A percentile compares a stretch with the other conserved stretches of the same genome.
These are phyloP conservation scores for Sporisorium reilianum DNA, from an alignment of 1,284 basidiomycete genomes.

Conservation along the genomic window DNA sequence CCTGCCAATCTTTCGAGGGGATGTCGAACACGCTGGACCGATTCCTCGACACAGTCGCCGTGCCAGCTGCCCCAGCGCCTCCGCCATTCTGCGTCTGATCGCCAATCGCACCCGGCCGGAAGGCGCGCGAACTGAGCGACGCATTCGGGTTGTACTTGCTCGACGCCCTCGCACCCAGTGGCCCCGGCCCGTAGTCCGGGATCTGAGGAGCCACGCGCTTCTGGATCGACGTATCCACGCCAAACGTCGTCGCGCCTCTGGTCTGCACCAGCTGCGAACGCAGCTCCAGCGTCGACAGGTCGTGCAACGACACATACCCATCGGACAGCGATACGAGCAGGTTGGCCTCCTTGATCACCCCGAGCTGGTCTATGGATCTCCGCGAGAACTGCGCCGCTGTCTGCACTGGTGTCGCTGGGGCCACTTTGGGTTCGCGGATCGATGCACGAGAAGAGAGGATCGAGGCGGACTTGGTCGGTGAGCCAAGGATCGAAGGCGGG, in stretches of 20 bases:
- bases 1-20: constrained; percentile 45
- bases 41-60: constrained; percentile 27
- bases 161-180: constrained; percentile 37
- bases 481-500: constrained; percentile 12
- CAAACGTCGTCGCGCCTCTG: constrained; percentile 84
- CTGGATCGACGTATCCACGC: constrained; percentile 76
- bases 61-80: neutral
- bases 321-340: constrained; percentile 85
- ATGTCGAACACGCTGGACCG: constrained; percentile 34
- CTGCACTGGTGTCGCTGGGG: constrained; percentile 30
- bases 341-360: constrained; percentile 83
- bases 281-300: constrained; percentile 77
- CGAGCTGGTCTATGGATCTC: constrained; percentile 85
- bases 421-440: neutral
- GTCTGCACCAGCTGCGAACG: constrained; percentile 73
- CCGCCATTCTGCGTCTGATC: constrained; percentile 27
- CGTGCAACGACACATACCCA: constrained; percentile 73
- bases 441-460: constrained; percentile 27
- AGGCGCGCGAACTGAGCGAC: constrained; percentile 29
- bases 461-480: constrained; percentile 26
- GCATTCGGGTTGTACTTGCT: constrained; percentile 21
- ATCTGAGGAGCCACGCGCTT: constrained; percentile 30
- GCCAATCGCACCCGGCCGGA: constrained; percentile 40
- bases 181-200: constrained; percentile 48
- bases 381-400: constrained; percentile 72